phyloP scores from a whole-genome alignment of 75 land plant species.

The Picea glauca region DNA sequence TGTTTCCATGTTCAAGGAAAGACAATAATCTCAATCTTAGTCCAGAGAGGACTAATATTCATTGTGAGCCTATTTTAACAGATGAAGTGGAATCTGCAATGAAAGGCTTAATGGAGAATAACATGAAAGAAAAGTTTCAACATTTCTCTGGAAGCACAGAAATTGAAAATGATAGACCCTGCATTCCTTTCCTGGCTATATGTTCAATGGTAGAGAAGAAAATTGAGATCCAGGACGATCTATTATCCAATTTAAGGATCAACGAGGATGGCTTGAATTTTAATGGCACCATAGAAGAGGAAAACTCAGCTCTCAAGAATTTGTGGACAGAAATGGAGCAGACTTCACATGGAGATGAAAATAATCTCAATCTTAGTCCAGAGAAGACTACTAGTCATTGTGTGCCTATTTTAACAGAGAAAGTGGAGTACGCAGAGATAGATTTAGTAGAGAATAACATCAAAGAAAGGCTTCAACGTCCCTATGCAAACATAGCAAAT shows the following conservation, averaged over 20 bases:
- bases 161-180: background rate
- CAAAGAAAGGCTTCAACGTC: constrained; percentile 1
- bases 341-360: background rate
- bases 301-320: background rate
- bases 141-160: constrained; percentile 3
- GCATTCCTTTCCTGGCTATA: background rate
- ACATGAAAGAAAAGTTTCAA: background rate
- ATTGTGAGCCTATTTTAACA: background rate
- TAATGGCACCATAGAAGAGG: background rate
- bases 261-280: background rate
- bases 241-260: background rate
- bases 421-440: background rate
- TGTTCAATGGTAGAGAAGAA: constrained; percentile 8
- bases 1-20: background rate
- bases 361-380: background rate
- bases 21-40: background rate
- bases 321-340: background rate
- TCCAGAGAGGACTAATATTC: background rate
- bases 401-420: background rate
- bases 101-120: background rate
- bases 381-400: background rate
- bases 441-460: background rate
- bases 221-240: background rate
- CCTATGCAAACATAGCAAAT: constrained; percentile 2
- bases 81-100: background rate